Percentiles rank a stretch among this genome's conserved stretches.
Conservation (phyloP, 352 stramenopile species). For the Elongisporangium senticosum region DNA sequence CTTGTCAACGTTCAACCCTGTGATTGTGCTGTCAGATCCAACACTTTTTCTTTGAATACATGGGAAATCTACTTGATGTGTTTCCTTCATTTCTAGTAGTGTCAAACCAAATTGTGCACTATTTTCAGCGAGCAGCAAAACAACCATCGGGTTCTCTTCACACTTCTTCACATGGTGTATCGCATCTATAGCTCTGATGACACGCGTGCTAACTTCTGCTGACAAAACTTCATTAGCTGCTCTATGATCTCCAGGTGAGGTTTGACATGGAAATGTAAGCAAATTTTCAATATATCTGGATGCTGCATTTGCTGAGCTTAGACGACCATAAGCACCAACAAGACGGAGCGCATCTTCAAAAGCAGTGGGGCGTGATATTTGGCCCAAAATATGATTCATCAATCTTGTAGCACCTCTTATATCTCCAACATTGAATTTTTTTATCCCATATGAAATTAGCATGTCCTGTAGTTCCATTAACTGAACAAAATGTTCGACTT, state of each 20-base stretch:
- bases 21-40: not conserved
- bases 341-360: slow-evolving; percentile 56
- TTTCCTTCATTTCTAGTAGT: slow-evolving; percentile 39
- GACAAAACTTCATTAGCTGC: not conserved
- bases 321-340: slow-evolving; percentile 50
- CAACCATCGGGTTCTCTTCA: slow-evolving; percentile 16
- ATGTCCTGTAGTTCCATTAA: slow-evolving; percentile 80
- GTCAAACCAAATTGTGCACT: slow-evolving; percentile 34
- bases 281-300: slow-evolving; percentile 65
- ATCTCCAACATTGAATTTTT: slow-evolving; percentile 49
- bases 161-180: slow-evolving; percentile 38
- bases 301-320: slow-evolving; percentile 42
- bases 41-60: not conserved
- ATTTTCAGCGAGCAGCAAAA: slow-evolving; percentile 48
- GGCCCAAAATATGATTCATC: slow-evolving; percentile 51
- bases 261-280: slow-evolving; percentile 17
- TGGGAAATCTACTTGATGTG: slow-evolving; percentile 4
- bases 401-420: slow-evolving; percentile 37
- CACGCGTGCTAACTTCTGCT: slow-evolving; percentile 9
- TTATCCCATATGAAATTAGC: slow-evolving; percentile 52
- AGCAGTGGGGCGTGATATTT: slow-evolving; percentile 35
- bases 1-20: slow-evolving; percentile 2
- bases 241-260: not conserved
- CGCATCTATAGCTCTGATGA: slow-evolving; percentile 19
- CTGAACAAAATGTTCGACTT: slow-evolving; percentile 55